Evolutionary conservation across 106 monocot genomes (phyloP), one percentile per base, ranked within the genome.

Genomic region (Dioscorea zingiberensis): DNA sequence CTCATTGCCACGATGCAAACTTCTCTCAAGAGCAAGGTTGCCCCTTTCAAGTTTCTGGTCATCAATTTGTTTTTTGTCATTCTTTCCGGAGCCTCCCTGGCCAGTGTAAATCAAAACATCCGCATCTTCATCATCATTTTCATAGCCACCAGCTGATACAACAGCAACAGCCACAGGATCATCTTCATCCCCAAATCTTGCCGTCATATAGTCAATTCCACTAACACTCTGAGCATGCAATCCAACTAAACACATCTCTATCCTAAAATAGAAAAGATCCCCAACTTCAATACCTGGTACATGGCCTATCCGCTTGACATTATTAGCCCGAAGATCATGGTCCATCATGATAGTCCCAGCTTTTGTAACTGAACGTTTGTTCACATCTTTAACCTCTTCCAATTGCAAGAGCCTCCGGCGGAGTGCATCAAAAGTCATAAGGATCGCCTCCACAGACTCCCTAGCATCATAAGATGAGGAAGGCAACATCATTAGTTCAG

Each of bases 21-120:
- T 94, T 65, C 76, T 83, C 68, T 89, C 86, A 25, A 94, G 60
- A 16, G 89, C 93, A 61, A 94, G 88, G 64, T 94, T 94, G 23
- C 86, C 89, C 63, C 76, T 83, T 62, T 84, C 88, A 51, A 94
- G 80, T 63, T 89, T 94, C 68, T 94, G 93, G 65, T 94, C 89
- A 14, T 65, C 46, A 8, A 47, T n/a, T 56, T 65, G 74, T n/a
- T 30, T 70, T 76, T 62, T 69, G 13, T 75, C 67, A 67, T 29
- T 67, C 21, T 62, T 59, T 32, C 59, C 25, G n/a, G 22, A 62
- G 38, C 85, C 85, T 54, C 93, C 93, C 17, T 81, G 81, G 19
- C 91, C 91, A 60, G 56, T 86, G 27, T 94, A 94, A 53, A 95
- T 70, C 66, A 95, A 60, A 24, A 74, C 49, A 73, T 89, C 66